These are phyloP conservation scores for Ceriops tagal DNA, from an alignment of 345 rosid species.

Conservation along the genomic window DNA sequence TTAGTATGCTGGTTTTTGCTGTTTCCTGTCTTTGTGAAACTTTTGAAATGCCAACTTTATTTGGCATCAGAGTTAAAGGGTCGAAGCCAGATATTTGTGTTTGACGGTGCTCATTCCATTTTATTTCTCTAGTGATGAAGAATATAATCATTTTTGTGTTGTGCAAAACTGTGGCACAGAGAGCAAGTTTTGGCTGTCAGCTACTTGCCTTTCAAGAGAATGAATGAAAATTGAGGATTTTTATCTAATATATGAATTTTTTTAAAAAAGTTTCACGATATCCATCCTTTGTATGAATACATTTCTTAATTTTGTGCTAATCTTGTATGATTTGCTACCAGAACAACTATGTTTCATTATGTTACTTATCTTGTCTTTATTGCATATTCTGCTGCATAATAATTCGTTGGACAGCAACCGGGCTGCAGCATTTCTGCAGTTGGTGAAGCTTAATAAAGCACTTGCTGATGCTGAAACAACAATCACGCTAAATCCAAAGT, in stretches of 20 bases:
- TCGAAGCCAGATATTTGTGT: too few species aligned
- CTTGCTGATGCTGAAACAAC: slow-evolving; percentile 89
- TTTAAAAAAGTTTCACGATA: too few species aligned
- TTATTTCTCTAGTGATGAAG: neutral
- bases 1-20: neutral
- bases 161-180: neutral
- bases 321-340: neutral
- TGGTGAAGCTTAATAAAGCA: slow-evolving; percentile 90
- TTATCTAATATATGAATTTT: too few species aligned
- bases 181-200: neutral
- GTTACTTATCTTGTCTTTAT: neutral
- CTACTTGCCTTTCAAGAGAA: too few species aligned
- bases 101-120: too few species aligned
- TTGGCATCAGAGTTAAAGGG: too few species aligned
- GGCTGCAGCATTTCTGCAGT: slow-evolving; percentile 87
- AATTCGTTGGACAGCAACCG: slow-evolving; percentile 61
- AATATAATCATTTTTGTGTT: neutral
- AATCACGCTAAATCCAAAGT: slow-evolving; percentile 70
- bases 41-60: too few species aligned
- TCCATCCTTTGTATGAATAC: too few species aligned
- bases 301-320: too few species aligned
- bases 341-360: neutral
- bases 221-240: too few species aligned
- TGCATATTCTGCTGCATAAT: slow-evolving; percentile 4
- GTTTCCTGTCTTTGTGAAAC: neutral